Evolutionary conservation across 2,329 filamentous ascomycete species (phyloP).

Genomic region (Truncatella angustata): DNA sequence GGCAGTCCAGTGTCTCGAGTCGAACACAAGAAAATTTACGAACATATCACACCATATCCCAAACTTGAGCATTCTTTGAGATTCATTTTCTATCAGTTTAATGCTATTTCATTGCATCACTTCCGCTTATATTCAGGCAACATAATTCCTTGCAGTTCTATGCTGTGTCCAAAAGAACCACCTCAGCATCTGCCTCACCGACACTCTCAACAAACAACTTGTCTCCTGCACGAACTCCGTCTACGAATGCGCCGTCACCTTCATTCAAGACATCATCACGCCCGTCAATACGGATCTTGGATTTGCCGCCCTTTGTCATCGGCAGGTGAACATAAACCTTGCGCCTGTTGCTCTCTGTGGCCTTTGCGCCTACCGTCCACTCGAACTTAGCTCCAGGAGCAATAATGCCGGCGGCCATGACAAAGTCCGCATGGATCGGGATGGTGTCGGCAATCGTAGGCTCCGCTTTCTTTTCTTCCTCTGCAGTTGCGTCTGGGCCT

Average conservation of each 20-base stretch:
- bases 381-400: conserved; percentile 62
- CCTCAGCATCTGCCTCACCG: conserved; percentile 66
- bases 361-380: conserved; percentile 67
- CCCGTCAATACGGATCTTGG: conserved; percentile 67
- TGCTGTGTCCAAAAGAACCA: conserved; percentile 65
- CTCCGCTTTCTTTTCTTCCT: conserved; percentile 63
- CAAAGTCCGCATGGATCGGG: conserved; percentile 79
- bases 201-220: conserved; percentile 64
- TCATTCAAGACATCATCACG: conserved; percentile 68
- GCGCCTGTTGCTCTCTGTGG: conserved; percentile 50
- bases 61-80: too few species aligned
- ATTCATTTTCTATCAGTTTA: too few species aligned
- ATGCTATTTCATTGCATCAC: not conserved
- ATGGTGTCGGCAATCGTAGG: conserved; percentile 67
- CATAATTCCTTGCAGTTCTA: conserved; percentile 25
- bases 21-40: too few species aligned
- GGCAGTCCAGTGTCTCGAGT: too few species aligned
- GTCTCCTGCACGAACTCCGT: conserved; percentile 62
- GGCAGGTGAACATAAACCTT: conserved; percentile 81
- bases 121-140: too few species aligned
- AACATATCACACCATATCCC: too few species aligned
- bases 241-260: conserved; percentile 79
- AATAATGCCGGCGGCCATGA: conserved; percentile 78
- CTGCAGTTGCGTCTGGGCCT: conserved; percentile 58
- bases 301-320: conserved; percentile 74